Base-by-base conservation (phyloP, 805 yeast genomes). In the Yarrowia deformans region DNA sequence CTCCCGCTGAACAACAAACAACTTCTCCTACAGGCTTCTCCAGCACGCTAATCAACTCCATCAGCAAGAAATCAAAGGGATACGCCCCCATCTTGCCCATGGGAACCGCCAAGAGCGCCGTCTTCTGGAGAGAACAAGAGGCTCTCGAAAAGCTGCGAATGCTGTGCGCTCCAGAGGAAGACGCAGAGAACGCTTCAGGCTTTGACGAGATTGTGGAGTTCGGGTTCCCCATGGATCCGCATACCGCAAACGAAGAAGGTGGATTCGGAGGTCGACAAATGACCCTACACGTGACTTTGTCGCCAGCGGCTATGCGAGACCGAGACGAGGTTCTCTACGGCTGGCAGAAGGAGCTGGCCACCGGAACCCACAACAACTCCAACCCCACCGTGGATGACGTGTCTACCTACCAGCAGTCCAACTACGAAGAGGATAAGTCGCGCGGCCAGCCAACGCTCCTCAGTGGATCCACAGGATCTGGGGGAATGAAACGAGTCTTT, bases 271-370 rank as follows among this genome's bases (percentile, higher is more conserved):
- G 72, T 8, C 70, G 76, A 4, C 75, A 74, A 42, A 71, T 71
- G 74, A 74, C 76, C 4, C 71, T 74, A 35, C 74, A 73, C 45
- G 68, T 74, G 50, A 74, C 76, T 16, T 70, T 74, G 18, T 71
- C 75, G 16, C 76, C 76, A 2, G 71, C 72, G 3, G 68, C 72
- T 1, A 74, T 74, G 76, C 71, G 76, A 14, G 75, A 72, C 6
- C 74, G 72, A 46, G 76, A 74, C 49, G 74, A 72, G 45, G 63
- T 70, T 42, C 70, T 74, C 32, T 74, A 74, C 43, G 76, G 76
- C 42, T 74, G 76, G 76, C 76, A 74, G 69, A 61, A 70, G 39
- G 75, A 74, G 14, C 68, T 63, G 13, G 68, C 56, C 12, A 13
- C 55, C 1, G 67, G 67, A 14, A 46, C 40, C 16, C 37, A 39